A percentile compares a stretch with the other conserved stretches of the same genome.
phyloP scores from a whole-genome alignment of 306 rosid genomes.

The Fagus sylvatica region DNA sequence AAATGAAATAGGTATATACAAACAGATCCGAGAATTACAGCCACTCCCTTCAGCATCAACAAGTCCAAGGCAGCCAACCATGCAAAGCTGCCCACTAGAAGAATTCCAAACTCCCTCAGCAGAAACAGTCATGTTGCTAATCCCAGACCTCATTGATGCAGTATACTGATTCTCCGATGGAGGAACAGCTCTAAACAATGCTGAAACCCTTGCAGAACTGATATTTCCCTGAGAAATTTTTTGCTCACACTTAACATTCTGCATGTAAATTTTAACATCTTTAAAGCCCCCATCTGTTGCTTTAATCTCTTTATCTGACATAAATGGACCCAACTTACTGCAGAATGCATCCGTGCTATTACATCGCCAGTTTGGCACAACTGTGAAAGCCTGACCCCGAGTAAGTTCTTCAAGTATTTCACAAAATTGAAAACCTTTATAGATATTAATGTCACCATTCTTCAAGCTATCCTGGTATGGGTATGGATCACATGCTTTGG shows the following conservation, averaged over 20 bases:
- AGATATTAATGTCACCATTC: conserved; percentile 41
- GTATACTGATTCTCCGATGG: conserved; percentile 63
- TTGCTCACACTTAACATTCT: conserved; percentile 66
- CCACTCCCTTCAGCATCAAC: conserved; percentile 44
- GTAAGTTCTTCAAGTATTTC: conserved; percentile 71
- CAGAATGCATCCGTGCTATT: conserved; percentile 64
- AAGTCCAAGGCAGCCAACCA: conserved; percentile 82
- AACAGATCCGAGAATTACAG: conserved; percentile 74
- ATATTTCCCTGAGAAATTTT: conserved; percentile 20
- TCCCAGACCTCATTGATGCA: conserved; percentile 69
- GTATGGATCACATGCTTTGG: conserved; percentile 78
- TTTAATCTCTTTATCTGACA: conserved; percentile 57
- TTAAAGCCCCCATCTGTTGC: conserved; percentile 75
- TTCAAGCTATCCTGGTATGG: conserved; percentile 55
- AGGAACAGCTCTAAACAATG: conserved; percentile 77
- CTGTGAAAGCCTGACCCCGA: conserved; percentile 53
- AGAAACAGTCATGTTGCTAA: conserved; percentile 67
- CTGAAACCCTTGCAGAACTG: conserved; percentile 67
- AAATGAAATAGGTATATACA: conserved; percentile 72
- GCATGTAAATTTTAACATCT: conserved; percentile 67
- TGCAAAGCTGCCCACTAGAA: conserved; percentile 90
- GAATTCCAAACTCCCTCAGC: conserved; percentile 94
- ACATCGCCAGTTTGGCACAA: conserved; percentile 90
- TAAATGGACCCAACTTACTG: conserved; percentile 76
- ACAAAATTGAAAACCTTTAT: conserved; percentile 59